Evolutionary conservation across 2,329 filamentous ascomycete genomes (phyloP).

Genomic region (Ophiocordyceps polyrhachis-furcata): DNA sequence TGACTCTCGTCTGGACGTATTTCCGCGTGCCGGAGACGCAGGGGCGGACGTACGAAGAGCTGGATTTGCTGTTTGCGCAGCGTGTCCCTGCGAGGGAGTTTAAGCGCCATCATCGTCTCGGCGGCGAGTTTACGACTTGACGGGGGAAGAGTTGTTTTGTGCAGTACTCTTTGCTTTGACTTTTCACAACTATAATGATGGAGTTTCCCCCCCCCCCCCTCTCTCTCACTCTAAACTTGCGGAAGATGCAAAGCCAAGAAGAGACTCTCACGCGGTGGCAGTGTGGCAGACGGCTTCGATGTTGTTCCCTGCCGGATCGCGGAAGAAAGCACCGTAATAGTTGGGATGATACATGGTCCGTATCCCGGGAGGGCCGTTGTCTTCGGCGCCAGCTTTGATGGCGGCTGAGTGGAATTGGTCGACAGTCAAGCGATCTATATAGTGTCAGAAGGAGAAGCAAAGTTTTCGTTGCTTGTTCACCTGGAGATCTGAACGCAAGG

Average conservation of each 20-base stretch:
- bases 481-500: slow-evolving; percentile 13
- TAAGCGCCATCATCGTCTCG: slow-evolving; percentile 1
- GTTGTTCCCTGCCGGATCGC: slow-evolving; percentile 32
- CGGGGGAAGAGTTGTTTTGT: background rate
- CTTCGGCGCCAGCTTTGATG: slow-evolving; percentile 23
- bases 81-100: slow-evolving; percentile 17
- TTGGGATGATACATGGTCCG: slow-evolving; percentile 22
- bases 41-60: slow-evolving; percentile 14
- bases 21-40: slow-evolving; percentile 16
- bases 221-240: no score
- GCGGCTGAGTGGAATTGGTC: slow-evolving; percentile 23
- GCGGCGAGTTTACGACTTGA: background rate
- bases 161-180: background rate
- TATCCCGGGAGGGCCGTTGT: slow-evolving; percentile 29
- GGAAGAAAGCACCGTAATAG: slow-evolving; percentile 32
- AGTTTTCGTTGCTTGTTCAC: slow-evolving; percentile 2
- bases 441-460: no score
- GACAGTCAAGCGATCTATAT: slow-evolving; percentile 20
- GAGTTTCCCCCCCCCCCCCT: no score
- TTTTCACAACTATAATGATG: no score
- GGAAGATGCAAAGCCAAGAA: no score
- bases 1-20: slow-evolving; percentile 14
- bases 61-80: slow-evolving; percentile 16
- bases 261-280: background rate
- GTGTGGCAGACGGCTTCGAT: slow-evolving; percentile 22